phyloP scores from a whole-genome alignment of 805 yeast species.

The Metschnikowia dekortorum region DNA sequence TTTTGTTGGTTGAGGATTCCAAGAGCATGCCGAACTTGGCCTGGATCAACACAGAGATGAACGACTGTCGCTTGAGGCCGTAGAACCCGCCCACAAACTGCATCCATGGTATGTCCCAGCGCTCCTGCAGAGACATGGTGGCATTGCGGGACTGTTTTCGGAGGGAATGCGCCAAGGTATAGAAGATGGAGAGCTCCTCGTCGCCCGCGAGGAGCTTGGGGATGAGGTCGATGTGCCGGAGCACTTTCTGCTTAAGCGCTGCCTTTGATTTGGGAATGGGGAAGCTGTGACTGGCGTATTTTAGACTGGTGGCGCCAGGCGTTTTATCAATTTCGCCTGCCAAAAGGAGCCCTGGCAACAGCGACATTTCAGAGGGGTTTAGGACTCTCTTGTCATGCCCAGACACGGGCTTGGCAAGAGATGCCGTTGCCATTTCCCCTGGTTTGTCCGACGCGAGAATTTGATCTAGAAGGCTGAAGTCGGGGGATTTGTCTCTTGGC shows the following conservation, averaged over 20 bases:
- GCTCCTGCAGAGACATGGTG: constrained; percentile 44
- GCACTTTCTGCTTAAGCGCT: constrained; percentile 24
- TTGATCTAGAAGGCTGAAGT: too few species aligned
- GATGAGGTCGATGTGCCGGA: constrained; percentile 27
- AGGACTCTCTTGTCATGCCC: too few species aligned
- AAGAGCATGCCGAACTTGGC: constrained; percentile 21
- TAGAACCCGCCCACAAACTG: constrained; percentile 54
- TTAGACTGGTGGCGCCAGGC: constrained; percentile 3
- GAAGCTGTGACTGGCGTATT: constrained; percentile 15
- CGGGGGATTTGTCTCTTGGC: too few species aligned
- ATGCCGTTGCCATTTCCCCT: too few species aligned
- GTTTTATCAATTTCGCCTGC: constrained; percentile 5
- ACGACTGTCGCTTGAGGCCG: constrained; percentile 55
- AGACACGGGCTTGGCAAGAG: too few species aligned
- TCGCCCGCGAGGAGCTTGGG: constrained; percentile 43
- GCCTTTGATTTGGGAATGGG: constrained; percentile 26
- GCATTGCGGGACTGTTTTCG: constrained; percentile 35
- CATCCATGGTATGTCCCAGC: constrained; percentile 43
- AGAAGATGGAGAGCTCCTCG: constrained; percentile 42
- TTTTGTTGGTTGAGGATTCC: constrained; percentile 27
- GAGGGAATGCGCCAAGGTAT: constrained; percentile 44
- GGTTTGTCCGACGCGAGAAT: too few species aligned
- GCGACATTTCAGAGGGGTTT: not conserved
- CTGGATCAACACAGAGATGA: constrained; percentile 43
- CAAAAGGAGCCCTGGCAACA: constrained; percentile 5